A percentile compares a stretch with the other conserved stretches of the same genome.
Conservation (phyloP, 2,329 filamentous ascomycete species). For the Monosporascus sp. region DNA sequence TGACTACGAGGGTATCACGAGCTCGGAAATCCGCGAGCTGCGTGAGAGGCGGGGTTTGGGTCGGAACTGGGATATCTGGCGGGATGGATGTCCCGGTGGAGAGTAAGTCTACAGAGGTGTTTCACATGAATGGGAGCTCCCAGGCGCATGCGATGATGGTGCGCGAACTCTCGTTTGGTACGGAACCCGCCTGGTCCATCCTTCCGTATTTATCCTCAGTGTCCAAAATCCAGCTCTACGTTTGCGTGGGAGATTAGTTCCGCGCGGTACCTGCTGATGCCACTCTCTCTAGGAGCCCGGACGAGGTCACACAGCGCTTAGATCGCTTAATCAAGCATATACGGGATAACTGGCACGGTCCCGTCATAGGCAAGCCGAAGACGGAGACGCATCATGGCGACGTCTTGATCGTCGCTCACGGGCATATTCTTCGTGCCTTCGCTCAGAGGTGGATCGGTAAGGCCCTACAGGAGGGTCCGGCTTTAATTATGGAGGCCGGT, state of each 20-base stretch:
- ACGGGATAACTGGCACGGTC: constrained; percentile 57
- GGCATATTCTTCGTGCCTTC: constrained; percentile 82
- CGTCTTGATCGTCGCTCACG: constrained; percentile 79
- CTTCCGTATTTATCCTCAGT: neutral
- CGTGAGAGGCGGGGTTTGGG: constrained; percentile 52
- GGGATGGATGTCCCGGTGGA: constrained; percentile 79
- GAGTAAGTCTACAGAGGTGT: constrained; percentile 51
- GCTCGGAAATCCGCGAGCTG: constrained; percentile 57
- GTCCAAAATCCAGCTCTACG: no score
- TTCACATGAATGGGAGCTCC: no score
- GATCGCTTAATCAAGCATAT: constrained; percentile 75
- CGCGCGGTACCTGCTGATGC: neutral
- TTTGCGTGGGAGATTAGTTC: no score
- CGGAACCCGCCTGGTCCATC: neutral
- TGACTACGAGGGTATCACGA: constrained; percentile 78
- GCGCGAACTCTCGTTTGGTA: no score
- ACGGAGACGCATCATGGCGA: constrained; percentile 49
- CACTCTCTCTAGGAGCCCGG: constrained; percentile 49
- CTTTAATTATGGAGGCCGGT: constrained; percentile 83
- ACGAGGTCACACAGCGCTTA: constrained; percentile 65
- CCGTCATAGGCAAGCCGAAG: constrained; percentile 51
- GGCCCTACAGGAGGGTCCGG: constrained; percentile 67
- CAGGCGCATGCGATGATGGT: no score
- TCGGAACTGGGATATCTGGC: constrained; percentile 77
- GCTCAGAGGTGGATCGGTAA: constrained; percentile 81